Evolutionary conservation across 306 rosid genomes (phyloP).

Genomic region (Urtica urens): DNA sequence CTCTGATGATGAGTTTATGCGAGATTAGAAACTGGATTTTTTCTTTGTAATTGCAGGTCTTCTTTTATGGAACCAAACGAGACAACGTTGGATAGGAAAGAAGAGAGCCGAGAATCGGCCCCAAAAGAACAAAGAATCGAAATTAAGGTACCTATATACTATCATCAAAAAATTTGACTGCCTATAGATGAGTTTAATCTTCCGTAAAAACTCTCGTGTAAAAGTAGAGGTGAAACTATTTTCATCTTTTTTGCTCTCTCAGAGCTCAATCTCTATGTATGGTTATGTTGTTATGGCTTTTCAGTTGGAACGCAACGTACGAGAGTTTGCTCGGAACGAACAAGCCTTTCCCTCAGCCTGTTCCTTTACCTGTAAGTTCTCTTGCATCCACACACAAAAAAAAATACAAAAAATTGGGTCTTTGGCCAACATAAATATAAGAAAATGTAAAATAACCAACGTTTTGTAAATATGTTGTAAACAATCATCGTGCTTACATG

Average conservation of each 20-base stretch:
- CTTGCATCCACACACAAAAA: neutral
- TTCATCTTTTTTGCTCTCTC: constrained; percentile 29
- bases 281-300: constrained; percentile 43
- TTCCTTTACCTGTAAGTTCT: constrained; percentile 75
- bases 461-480: no score
- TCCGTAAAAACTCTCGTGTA: neutral
- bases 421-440: no score
- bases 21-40: constrained; percentile 18
- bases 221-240: constrained; percentile 20
- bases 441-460: no score
- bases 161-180: no score
- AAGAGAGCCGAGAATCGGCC: constrained; percentile 33
- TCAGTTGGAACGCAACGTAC: constrained; percentile 88
- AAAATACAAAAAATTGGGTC: no score
- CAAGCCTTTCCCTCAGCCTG: constrained; percentile 77
- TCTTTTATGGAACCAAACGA: constrained; percentile 83
- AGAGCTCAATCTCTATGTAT: constrained; percentile 54
- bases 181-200: neutral
- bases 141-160: constrained; percentile 40
- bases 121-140: constrained; percentile 63
- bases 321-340: constrained; percentile 73
- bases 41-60: constrained; percentile 61
- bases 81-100: constrained; percentile 79
- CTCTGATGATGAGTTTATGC: neutral
- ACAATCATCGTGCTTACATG: no score